Base-by-base conservation (phyloP, 495 filamentous ascomycete species). In the Xylaria grammica region DNA sequence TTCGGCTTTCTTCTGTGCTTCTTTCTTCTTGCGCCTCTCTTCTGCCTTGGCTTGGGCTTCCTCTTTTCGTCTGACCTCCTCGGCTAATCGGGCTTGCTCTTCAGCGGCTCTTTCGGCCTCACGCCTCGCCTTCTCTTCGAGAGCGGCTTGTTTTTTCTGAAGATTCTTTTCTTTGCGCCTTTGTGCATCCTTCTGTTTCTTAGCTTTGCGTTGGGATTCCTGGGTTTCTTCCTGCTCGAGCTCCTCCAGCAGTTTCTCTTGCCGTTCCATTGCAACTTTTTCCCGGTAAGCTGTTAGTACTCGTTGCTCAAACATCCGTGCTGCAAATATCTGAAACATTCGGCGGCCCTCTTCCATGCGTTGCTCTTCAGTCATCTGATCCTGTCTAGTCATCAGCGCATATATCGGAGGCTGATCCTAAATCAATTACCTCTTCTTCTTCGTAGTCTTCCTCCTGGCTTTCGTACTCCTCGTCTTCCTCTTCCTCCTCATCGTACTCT, bases 291-390 rank as follows among this genome's bases (percentile, higher is more conserved):
- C 95, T n/a, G 90, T 93, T 60, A 99, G 84, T 10, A 99, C 95
- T 67, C 95, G 84, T 75, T 98, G 96, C 76, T 99, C 95, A 73
- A 99, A 99, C 95, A 99, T 99, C 66, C 95, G 86, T 42, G 95
- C 95, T 56, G 95, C 95, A 77, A 99, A 99, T 74, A 99, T 99
- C 75, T 99, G 95, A 74, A 99, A 99, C 95, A 99, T 99, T 63
- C 95, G 84, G 53, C 96, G 86, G 52, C 95, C 95, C 80, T 99
- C 95, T 72, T 99, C 93, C 95, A 99, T 98, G 36, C 95, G 91
- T 78, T 99, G 94, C 74, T 96, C 91, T 78, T 98, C 94, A 15
- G 93, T 97, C 92, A 98, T 96, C 30, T 91, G 86, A 71, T 96
- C 93, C 95, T 97, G 73, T 42, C 67, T 59, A 46, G 63, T 62